Percentiles rank a stretch among this genome's conserved stretches.
Conservation (phyloP, 1,139 yeast species). For the Saccharomyces hybrid region DNA sequence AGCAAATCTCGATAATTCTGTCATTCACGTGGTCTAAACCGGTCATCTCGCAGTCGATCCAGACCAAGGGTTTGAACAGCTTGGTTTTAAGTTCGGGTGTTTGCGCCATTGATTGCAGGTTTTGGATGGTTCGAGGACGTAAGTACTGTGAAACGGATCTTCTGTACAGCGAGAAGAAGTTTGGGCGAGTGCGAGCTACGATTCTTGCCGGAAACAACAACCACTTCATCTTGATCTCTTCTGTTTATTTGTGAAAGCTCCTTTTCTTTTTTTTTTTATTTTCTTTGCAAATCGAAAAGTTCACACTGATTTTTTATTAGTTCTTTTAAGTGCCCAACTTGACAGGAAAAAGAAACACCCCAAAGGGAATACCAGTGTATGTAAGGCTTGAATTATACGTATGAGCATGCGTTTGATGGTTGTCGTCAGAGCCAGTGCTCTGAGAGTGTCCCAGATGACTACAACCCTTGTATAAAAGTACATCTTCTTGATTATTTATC, state of each 20-base stretch:
- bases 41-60: constrained; percentile 95
- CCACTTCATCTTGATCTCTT: constrained; percentile 1
- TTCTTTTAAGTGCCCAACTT: neutral
- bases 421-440: neutral
- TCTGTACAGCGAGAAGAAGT: neutral
- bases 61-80: constrained; percentile 44
- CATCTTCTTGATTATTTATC: neutral
- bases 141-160: neutral
- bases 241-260: neutral
- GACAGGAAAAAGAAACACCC: neutral
- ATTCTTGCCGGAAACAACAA: neutral
- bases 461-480: neutral
- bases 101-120: neutral
- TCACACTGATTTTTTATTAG: neutral
- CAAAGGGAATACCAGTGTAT: neutral
- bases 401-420: neutral
- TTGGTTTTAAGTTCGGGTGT: constrained; percentile 1
- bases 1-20: constrained; percentile 84
- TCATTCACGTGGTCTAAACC: constrained; percentile 72
- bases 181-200: neutral
- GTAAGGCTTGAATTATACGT: neutral
- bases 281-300: neutral
- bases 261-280: neutral
- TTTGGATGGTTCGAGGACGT: neutral
- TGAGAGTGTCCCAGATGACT: neutral